A percentile compares a stretch with the other conserved stretches of the same genome.
phyloP scores from a whole-genome alignment of 1,284 basidiomycete genomes.

The Cystobasidiaceae sp. region DNA sequence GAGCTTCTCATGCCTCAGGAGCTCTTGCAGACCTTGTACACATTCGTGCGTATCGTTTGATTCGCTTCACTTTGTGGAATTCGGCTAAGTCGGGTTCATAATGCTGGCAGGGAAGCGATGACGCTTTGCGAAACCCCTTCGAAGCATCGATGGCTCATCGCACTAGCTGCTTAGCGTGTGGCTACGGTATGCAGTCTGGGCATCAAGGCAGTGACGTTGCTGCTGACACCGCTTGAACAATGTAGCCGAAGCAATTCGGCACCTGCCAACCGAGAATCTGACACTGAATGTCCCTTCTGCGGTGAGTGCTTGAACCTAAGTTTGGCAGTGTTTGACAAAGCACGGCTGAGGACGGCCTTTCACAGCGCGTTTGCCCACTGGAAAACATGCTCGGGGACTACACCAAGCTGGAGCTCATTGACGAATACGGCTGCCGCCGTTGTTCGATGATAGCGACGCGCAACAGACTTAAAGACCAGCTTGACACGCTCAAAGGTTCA shows the following conservation, averaged over 20 bases:
- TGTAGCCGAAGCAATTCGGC: conserved; percentile 70
- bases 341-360: conserved; percentile 45
- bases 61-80: not conserved
- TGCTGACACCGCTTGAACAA: not conserved
- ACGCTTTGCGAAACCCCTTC: conserved; percentile 50
- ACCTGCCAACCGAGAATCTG: conserved; percentile 76
- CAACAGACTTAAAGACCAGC: conserved; percentile 56
- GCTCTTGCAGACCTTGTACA: not conserved
- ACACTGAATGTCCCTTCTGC: conserved; percentile 64
- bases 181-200: conserved; percentile 54
- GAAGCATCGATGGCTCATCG: conserved; percentile 76
- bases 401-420: conserved; percentile 70
- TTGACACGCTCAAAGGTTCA: conserved; percentile 51
- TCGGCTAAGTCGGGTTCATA: conserved; percentile 1
- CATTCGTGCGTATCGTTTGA: conserved; percentile 11
- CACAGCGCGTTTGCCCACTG: conserved; percentile 57
- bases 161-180: conserved; percentile 70
- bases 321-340: not conserved
- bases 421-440: conserved; percentile 75
- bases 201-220: not conserved
- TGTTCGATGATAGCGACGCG: conserved; percentile 71
- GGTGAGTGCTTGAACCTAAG: conserved; percentile 31
- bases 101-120: conserved; percentile 11
- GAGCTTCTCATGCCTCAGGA: not conserved
- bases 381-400: conserved; percentile 73